Conservation (phyloP, 23 red algal species). For the Gracilaria gracilis region DNA sequence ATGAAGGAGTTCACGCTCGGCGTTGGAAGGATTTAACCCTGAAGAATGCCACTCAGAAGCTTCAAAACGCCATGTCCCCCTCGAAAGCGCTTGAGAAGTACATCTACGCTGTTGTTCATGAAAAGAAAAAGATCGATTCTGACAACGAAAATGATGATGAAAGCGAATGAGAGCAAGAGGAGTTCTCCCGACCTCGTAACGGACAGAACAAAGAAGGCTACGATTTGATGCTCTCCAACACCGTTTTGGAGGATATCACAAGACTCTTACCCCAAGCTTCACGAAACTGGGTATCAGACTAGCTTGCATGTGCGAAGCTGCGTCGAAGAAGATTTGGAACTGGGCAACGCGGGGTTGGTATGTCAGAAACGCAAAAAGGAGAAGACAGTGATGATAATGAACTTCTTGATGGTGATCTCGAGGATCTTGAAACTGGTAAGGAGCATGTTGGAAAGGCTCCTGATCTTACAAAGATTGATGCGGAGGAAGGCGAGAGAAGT, state of each 20-base stretch:
- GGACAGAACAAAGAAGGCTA: background rate
- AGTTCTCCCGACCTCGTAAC: conserved; percentile 61
- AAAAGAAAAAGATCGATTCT: conserved; percentile 2
- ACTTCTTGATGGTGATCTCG: conserved; percentile 70
- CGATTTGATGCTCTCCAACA: conserved; percentile 33
- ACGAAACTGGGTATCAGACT: conserved; percentile 65
- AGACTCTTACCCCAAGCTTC: conserved; percentile 48
- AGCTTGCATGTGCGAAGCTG: conserved; percentile 39
- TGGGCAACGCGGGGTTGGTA: conserved; percentile 32
- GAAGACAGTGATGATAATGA: conserved; percentile 10
- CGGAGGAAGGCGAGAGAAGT: conserved; percentile 12
- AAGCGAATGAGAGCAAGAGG: conserved; percentile 58
- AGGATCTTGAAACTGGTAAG: conserved; percentile 80
- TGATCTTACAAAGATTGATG: background rate
- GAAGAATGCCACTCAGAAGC: conserved; percentile 26
- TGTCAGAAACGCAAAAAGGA: background rate
- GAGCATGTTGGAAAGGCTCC: conserved; percentile 1
- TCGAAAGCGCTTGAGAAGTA: conserved; percentile 67
- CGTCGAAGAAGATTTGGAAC: conserved; percentile 66
- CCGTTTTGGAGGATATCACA: conserved; percentile 65
- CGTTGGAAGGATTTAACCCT: conserved; percentile 61
- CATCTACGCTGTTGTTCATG: conserved; percentile 49
- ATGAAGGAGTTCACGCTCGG: conserved; percentile 25
- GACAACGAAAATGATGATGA: conserved; percentile 38
- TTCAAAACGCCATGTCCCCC: conserved; percentile 37